Evolutionary conservation across 257 asterid genomes (phyloP), one percentile per base, ranked within the genome.

Genomic region (Catharanthus roseus): DNA sequence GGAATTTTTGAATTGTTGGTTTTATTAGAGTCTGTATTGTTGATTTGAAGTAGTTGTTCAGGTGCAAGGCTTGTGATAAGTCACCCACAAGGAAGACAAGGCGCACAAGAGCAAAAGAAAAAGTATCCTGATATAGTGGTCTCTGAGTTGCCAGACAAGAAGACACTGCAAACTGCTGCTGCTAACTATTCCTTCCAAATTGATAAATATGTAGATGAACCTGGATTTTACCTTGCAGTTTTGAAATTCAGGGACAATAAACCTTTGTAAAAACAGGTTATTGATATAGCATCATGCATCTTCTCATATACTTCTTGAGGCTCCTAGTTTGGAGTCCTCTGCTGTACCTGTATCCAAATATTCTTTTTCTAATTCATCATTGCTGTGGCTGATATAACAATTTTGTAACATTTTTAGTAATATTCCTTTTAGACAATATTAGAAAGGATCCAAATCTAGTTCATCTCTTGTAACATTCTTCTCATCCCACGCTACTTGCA

Each of bases 1-100:
- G 51, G 13, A 18, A 33, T 38, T 39, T 51, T 15, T 2, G 61
- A 47, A n/a, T 15, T 62, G 1, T 72, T 45, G 18, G 49, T 61
- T 10, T 5, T 29, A 38, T 63, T 53, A 9, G 4, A 6, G 31
- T 63, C 38, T 3, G 10, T 62, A 24, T 26, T 41, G 31, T 47
- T 42, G 45, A 23, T 62, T 3, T 38, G 42, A 38, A 38, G n/a
- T 38, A 16, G 4, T 44, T 70, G 5, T 77, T 41, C 77, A 92
- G 98, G 97, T 77, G 92, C 92, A 31, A 87, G 96, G 80, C 60
- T 93, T 61, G 96, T 91, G 79, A 86, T 93, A 3, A 86, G 98
- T 83, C 96, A 91, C 74, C 92, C 85, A 4, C 85, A 69, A 69
- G 99, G 99, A 56, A 87, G 88, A 77, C 82, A 70, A 73, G 81